Evolutionary conservation across 2,329 filamentous ascomycete genomes (phyloP), one percentile per base, ranked within the genome.

Genomic region (Diaporthe destruens): DNA sequence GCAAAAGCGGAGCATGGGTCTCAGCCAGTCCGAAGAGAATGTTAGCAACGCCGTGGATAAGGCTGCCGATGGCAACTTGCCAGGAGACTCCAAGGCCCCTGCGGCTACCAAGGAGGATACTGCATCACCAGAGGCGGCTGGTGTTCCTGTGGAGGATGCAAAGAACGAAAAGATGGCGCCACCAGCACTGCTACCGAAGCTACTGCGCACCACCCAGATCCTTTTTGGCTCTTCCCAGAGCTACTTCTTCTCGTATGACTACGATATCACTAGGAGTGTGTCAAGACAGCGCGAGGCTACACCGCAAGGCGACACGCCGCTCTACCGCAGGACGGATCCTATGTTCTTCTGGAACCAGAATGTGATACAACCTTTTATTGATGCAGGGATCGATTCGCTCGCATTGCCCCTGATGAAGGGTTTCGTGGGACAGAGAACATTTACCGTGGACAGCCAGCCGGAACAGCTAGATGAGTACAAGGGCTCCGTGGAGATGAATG

Each of bases 221-320:
- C 89, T 98, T 74, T 96, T 98, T 79, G 91, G 93, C 1, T 88
- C 91, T 5, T 95, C 93, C 0, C 88, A 89, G 75, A 98, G 94
- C 80, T 98, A 98, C 81, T 98, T 93, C 85, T 99, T 96, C 81
- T 95, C 95, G 0, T 98, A 99, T 80, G 96, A 99, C 76, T 89
- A 96, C 80, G 95, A 99, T 80, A 89, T 99, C 66, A 98, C 96
- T 0, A 89, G 92, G 71, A 91, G 88, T 75, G 78, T 90, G 71
- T 82, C 83, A 3, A 85, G 80, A 71, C 79, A 78, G 4, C 81
- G 49, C 82, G 85, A 77, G 32, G 82, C 84, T 18, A 86, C 87
- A 51, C 76, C 89, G 5, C 91, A 94, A 7, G 84, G 97, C 5
- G 86, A 87, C 57, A 76, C 89, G 6, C 91, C 95, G 7, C 84